phyloP scores from a whole-genome alignment of 192 early-diverging fungal species.

The Dissophora globulifera region DNA sequence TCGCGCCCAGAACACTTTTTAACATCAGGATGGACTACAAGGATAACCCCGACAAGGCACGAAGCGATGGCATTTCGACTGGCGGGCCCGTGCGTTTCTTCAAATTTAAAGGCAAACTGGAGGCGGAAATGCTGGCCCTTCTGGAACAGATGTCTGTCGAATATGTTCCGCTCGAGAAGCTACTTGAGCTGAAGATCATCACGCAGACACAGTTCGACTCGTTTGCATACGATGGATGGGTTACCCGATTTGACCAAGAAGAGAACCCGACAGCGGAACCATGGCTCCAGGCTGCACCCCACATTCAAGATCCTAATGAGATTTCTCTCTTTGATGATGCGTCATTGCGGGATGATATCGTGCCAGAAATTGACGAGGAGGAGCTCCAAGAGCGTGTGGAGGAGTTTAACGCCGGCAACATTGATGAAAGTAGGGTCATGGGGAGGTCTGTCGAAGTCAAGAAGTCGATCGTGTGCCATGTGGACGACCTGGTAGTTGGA shows the following conservation, averaged over 20 bases:
- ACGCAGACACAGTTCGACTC: constrained; percentile 48
- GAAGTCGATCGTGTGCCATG: constrained; percentile 34
- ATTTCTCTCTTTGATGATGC: constrained; percentile 50
- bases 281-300: constrained; percentile 19
- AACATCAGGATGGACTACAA: constrained; percentile 48
- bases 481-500: constrained; percentile 16
- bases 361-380: constrained; percentile 63
- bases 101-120: constrained; percentile 41
- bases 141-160: constrained; percentile 58
- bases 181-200: constrained; percentile 43
- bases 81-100: constrained; percentile 22
- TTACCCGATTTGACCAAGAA: constrained; percentile 26
- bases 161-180: constrained; percentile 50
- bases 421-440: constrained; percentile 17
- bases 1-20: constrained; percentile 49
- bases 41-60: constrained; percentile 13
- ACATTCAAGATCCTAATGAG: constrained; percentile 42
- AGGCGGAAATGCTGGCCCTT: constrained; percentile 30
- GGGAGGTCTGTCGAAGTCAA: constrained; percentile 29
- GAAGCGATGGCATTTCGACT: neutral
- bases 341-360: constrained; percentile 41
- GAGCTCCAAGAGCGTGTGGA: constrained; percentile 52
- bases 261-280: constrained; percentile 29
- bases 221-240: constrained; percentile 55
- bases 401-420: constrained; percentile 54